Conservation (phyloP, 352 stramenopile genomes). For the Globisporangium orthogonon region DNA sequence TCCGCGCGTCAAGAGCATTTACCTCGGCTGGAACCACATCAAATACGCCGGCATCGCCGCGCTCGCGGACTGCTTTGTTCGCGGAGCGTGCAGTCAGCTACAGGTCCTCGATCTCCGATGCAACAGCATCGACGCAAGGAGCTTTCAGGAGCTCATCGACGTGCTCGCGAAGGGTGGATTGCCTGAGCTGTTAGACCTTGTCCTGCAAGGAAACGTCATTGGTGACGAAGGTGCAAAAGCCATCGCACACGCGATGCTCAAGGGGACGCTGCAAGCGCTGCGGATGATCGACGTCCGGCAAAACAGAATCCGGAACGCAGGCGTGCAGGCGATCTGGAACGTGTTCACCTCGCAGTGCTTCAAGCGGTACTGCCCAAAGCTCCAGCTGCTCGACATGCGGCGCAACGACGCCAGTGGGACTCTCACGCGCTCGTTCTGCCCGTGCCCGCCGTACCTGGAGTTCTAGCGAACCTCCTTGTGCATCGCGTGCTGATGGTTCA, state of each 20-base stretch:
- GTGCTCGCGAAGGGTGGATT: conserved; percentile 44
- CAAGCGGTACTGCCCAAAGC: conserved; percentile 42
- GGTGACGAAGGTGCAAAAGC: conserved; percentile 51
- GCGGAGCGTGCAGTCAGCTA: conserved; percentile 45
- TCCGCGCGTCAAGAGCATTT: conserved; percentile 44
- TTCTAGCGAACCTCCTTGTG: conserved; percentile 22
- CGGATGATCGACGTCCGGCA: conserved; percentile 50
- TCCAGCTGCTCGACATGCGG: conserved; percentile 56
- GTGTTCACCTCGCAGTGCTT: conserved; percentile 54
- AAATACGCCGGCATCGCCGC: conserved; percentile 45
- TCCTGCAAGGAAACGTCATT: conserved; percentile 52
- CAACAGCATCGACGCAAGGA: conserved; percentile 51
- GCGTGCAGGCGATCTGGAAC: conserved; percentile 56
- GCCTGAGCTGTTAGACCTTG: conserved; percentile 40
- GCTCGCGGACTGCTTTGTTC: conserved; percentile 44
- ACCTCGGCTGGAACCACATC: conserved; percentile 64
- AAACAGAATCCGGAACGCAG: conserved; percentile 59
- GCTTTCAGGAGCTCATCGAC: conserved; percentile 26
- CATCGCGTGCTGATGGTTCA: no score
- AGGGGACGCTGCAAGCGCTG: conserved; percentile 34
- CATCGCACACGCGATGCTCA: conserved; percentile 48
- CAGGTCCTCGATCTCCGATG: conserved; percentile 52
- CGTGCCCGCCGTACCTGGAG: conserved; percentile 42
- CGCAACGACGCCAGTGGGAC: conserved; percentile 48
- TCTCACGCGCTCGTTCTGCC: conserved; percentile 46